A percentile compares a stretch with the other conserved stretches of the same genome.
Evolutionary conservation across 371 early-diverging fungal species (phyloP).

Genomic region (Saksenaea vasiformis): DNA sequence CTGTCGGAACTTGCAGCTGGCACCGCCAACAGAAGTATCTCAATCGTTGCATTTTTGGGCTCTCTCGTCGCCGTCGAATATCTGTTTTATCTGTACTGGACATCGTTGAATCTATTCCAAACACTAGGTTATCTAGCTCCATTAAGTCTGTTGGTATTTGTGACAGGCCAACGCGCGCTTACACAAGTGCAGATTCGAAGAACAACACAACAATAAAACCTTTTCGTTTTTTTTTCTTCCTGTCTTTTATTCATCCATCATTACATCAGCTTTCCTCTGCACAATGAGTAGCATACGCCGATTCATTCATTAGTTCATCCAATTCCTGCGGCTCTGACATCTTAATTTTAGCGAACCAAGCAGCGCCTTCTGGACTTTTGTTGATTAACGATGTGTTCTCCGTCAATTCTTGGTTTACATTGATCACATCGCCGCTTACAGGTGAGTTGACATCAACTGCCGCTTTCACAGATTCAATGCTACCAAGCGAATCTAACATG

Average conservation of each 20-base stretch:
- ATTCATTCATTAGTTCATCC: conserved; percentile 64
- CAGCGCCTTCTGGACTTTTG: conserved; percentile 64
- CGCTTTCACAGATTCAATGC: conserved; percentile 90
- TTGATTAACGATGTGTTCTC: conserved; percentile 72
- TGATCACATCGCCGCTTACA: conserved; percentile 71
- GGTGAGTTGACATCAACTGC: conserved; percentile 85
- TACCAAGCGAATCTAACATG: conserved; percentile 59
- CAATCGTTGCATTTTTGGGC: conserved; percentile 57
- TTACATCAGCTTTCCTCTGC: conserved; percentile 21
- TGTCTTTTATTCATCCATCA: neutral
- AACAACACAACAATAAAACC: conserved; percentile 9
- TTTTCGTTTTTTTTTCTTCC: neutral
- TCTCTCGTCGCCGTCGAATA: conserved; percentile 59
- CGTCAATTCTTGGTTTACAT: conserved; percentile 61
- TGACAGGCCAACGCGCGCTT: conserved; percentile 65
- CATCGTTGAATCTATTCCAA: conserved; percentile 69
- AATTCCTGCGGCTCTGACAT: conserved; percentile 60
- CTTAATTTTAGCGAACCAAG: conserved; percentile 87
- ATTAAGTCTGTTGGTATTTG: conserved; percentile 52
- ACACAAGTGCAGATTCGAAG: conserved; percentile 45
- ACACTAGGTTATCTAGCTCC: conserved; percentile 64
- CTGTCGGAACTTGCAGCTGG: conserved; percentile 27
- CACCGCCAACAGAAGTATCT: conserved; percentile 33
- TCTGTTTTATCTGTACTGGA: conserved; percentile 74
- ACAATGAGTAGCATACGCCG: conserved; percentile 54